phyloP scores from a whole-genome alignment of 2,329 filamentous ascomycete species.

The Diaporthe batatas region DNA sequence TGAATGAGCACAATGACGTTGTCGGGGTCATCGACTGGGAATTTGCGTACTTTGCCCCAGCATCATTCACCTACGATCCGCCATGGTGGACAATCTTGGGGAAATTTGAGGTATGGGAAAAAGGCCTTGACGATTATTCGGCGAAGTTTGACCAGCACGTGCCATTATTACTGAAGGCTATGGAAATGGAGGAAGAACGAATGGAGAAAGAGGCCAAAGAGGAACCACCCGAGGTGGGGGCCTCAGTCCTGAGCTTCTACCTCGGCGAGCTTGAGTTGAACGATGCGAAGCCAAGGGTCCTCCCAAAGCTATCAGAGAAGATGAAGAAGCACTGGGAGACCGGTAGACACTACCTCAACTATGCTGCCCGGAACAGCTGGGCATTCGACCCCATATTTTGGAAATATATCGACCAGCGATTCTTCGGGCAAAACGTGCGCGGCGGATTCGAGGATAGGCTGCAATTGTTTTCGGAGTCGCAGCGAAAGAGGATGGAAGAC shows the following conservation, averaged over 20 bases:
- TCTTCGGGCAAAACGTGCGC: background rate
- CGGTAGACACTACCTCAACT: background rate
- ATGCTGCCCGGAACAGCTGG: background rate
- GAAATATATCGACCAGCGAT: background rate
- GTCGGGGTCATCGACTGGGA: conserved; percentile 34
- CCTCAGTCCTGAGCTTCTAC: background rate
- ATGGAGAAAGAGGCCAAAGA: background rate
- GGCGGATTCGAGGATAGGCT: background rate
- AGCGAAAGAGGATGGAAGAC: background rate
- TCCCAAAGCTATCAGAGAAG: background rate
- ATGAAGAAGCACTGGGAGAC: background rate
- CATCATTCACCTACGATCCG: background rate
- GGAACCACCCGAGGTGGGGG: background rate
- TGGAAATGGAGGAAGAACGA: conserved; percentile 27
- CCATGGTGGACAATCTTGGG: conserved; percentile 20
- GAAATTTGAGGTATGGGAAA: background rate
- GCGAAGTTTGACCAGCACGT: conserved; percentile 6
- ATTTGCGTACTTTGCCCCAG: conserved; percentile 31
- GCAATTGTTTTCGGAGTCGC: background rate
- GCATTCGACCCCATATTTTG: background rate
- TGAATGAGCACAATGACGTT: conserved; percentile 7
- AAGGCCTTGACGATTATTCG: background rate
- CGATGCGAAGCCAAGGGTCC: background rate
- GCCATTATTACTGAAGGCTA: conserved; percentile 1
- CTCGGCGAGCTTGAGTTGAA: background rate